These are phyloP conservation scores for Skeletonema menzelii DNA, from an alignment of 108 stramenopile genomes.

Conservation along the genomic window DNA sequence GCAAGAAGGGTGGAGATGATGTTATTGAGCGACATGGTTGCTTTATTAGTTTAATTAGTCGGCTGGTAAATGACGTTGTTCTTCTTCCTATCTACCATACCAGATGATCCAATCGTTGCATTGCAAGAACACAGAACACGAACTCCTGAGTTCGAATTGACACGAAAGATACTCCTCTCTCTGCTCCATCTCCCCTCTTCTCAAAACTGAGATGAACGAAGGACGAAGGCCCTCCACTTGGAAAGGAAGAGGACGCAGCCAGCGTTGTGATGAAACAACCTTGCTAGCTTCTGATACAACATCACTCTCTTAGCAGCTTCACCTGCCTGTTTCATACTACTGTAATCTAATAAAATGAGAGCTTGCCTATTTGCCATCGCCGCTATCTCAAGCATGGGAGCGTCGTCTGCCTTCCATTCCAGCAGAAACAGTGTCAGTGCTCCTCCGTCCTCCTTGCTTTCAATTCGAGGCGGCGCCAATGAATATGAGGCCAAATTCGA, in stretches of 20 bases:
- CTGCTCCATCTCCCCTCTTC: background rate
- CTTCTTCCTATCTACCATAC: no score
- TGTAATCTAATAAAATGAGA: constrained; percentile 18
- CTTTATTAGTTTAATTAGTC: background rate
- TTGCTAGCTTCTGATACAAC: background rate
- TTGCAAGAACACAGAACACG: no score
- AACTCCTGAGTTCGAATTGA: background rate
- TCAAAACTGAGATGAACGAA: no score
- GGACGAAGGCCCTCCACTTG: background rate
- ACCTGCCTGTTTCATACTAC: background rate
- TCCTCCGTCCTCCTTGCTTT: constrained; percentile 29
- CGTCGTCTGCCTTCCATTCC: background rate
- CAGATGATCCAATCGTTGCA: no score
- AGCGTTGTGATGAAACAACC: background rate
- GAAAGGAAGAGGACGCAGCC: background rate
- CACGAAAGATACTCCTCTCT: background rate
- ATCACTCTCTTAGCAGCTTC: background rate
- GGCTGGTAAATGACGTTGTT: no score
- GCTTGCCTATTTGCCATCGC: constrained; percentile 20
- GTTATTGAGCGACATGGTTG: background rate
- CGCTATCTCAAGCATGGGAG: constrained; percentile 3
- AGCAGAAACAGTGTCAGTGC: background rate
- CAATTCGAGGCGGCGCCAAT: constrained; percentile 43
- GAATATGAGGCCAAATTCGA: constrained; percentile 40
- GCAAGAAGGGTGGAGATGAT: background rate